Evolutionary conservation across 306 rosid species (phyloP), one percentile per base, ranked within the genome.

Genomic region (Elaeagnus macrophylla): DNA sequence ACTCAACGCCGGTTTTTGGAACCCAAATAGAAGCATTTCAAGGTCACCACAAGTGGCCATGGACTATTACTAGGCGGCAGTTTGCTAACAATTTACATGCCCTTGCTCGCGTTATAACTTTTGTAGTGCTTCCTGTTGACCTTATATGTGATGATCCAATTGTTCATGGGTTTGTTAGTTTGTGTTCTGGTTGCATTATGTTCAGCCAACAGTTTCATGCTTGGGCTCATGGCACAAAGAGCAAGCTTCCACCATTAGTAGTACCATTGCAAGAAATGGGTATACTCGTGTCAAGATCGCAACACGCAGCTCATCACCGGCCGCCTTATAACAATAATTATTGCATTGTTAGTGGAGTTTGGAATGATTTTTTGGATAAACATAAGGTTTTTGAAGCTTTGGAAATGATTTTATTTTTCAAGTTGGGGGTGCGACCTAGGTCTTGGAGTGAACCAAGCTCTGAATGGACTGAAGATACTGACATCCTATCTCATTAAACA

Each of bases 191-290:
- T 11, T 82, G 88, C 80, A 87, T 87, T 50, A 86, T 91, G 95
- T 91, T 91, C 19, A 91, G 95, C 77, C 97, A 91, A 52, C 97
- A 91, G 52, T 91, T 91, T 55, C 97, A 91, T 58, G 93, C 96
- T 7, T 91, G 97, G 99, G 89, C 99, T 9, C 99, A 91, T 9
- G 79, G 82, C 12, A 84, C 86, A 0, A 84, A 82, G 75, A 87
- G 96, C 64, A 74, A 77, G 64, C 89, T 91, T 57, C 95, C 96
- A 0, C 78, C 76, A 0, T 56, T 72, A 0, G 93, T 91, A 59
- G 79, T 71, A 60, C 82, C 75, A 0, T 44, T 91, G 72, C 97
- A 91, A 37, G 87, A 84, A 20, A 56, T 66, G 0, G 83, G 96
- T 2, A 20, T 91, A 69, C 77, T 86, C 0, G 94, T 86, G 59